These are phyloP conservation scores for Termitomyces sp. DNA, from an alignment of 768 basidiomycete species.

Conservation along the genomic window DNA sequence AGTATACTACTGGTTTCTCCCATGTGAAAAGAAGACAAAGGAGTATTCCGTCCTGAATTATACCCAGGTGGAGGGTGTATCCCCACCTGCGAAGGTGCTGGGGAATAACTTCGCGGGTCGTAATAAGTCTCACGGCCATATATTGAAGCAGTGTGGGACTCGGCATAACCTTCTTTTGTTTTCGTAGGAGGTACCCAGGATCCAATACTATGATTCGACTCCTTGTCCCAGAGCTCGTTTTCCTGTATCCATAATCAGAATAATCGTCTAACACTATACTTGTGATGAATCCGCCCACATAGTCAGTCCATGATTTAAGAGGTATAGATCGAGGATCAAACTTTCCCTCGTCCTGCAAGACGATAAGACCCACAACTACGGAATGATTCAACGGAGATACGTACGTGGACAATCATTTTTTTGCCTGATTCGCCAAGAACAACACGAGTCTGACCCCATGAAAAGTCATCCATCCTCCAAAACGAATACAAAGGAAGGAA, in stretches of 20 bases:
- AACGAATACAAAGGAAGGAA: slow-evolving; percentile 91
- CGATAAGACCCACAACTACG: slow-evolving; percentile 2
- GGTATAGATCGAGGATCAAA: slow-evolving; percentile 93
- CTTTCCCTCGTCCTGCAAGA: slow-evolving; percentile 85
- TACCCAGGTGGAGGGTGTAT: slow-evolving; percentile 63
- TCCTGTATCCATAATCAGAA: slow-evolving; percentile 38
- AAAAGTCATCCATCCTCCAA: slow-evolving; percentile 99
- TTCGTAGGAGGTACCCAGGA: slow-evolving; percentile 85
- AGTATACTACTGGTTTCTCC: slow-evolving; percentile 24
- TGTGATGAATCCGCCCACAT: slow-evolving; percentile 42
- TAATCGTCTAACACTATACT: neutral
- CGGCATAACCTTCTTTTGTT: slow-evolving; percentile 57
- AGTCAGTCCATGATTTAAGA: slow-evolving; percentile 95
- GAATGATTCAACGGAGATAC: slow-evolving; percentile 18
- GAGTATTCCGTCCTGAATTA: slow-evolving; percentile 74
- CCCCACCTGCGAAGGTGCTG: slow-evolving; percentile 63
- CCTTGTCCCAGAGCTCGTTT: slow-evolving; percentile 97
- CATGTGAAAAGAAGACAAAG: slow-evolving; percentile 41
- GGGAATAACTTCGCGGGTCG: slow-evolving; percentile 70
- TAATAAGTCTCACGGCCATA: slow-evolving; percentile 89
- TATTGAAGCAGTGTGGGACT: slow-evolving; percentile 72
- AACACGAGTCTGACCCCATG: slow-evolving; percentile 89
- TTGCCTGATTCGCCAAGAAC: slow-evolving; percentile 94
- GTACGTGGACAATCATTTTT: slow-evolving; percentile 90
- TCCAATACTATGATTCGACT: slow-evolving; percentile 91